These are phyloP conservation scores for Vaccinium darrowii DNA, from an alignment of 148 eudicot species.

Conservation along the genomic window DNA sequence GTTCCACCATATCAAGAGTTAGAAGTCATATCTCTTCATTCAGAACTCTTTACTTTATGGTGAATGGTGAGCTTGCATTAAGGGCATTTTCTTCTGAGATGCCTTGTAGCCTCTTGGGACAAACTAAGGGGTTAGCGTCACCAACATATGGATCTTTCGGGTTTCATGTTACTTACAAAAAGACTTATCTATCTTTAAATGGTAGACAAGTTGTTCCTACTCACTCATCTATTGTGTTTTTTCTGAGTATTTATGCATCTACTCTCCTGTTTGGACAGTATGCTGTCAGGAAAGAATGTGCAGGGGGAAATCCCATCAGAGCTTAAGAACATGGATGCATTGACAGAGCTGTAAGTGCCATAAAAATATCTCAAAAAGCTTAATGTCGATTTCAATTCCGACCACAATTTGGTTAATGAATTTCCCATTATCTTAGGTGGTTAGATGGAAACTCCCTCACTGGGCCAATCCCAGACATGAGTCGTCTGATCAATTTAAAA, in stretches of 20 bases:
- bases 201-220: background rate
- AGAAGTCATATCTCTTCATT: too few relatives aligned
- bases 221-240: background rate
- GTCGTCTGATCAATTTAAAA: conserved; percentile 22
- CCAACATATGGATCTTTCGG: background rate
- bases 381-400: background rate
- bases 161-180: background rate
- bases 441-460: conserved; percentile 28
- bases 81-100: background rate
- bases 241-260: conserved; percentile 1
- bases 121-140: conserved; percentile 4
- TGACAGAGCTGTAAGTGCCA: conserved; percentile 75
- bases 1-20: background rate
- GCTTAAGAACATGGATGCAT: conserved; percentile 72
- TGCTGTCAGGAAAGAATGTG: conserved; percentile 64
- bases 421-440: conserved; percentile 37
- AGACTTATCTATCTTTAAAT: background rate
- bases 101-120: background rate
- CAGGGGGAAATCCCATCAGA: conserved; percentile 67
- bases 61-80: background rate
- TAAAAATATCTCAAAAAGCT: background rate
- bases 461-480: conserved; percentile 28
- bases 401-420: conserved; percentile 9
- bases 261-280: conserved; percentile 42
- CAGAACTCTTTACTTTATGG: background rate